Evolutionary conservation across 257 asterid genomes (phyloP).

Genomic region (Nicotiana noctiflora): DNA sequence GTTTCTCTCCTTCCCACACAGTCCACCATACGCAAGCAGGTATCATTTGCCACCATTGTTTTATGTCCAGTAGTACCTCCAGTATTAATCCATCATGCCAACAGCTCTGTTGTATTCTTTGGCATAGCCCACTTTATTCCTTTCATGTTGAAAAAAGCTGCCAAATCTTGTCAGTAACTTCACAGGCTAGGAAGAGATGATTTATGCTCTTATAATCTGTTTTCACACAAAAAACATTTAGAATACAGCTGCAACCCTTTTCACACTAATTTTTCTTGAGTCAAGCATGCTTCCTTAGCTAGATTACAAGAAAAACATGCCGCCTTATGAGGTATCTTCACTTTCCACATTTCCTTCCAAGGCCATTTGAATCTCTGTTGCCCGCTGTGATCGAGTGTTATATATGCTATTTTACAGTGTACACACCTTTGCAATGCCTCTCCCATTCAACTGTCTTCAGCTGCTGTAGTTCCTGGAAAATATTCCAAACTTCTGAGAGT

Average conservation of each 20-base stretch:
- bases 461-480: not conserved
- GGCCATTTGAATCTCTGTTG: not conserved
- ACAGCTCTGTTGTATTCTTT: not conserved
- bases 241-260: not conserved
- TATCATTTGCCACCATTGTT: not conserved
- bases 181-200: not conserved
- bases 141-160: not conserved
- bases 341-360: not conserved
- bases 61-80: not conserved
- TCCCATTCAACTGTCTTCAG: not conserved
- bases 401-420: not conserved
- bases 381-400: not conserved
- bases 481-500: not conserved
- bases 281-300: not conserved
- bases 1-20: not conserved
- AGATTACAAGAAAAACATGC: not conserved
- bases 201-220: not conserved
- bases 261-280: not conserved
- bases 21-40: not conserved
- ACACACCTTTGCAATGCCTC: not conserved
- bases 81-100: not conserved
- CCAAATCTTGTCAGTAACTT: not conserved
- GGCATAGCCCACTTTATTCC: not conserved
- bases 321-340: not conserved
- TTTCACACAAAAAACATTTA: not conserved